Conservation (phyloP, 2,329 filamentous ascomycete genomes). For the Talaromyces albobiverticillius region DNA sequence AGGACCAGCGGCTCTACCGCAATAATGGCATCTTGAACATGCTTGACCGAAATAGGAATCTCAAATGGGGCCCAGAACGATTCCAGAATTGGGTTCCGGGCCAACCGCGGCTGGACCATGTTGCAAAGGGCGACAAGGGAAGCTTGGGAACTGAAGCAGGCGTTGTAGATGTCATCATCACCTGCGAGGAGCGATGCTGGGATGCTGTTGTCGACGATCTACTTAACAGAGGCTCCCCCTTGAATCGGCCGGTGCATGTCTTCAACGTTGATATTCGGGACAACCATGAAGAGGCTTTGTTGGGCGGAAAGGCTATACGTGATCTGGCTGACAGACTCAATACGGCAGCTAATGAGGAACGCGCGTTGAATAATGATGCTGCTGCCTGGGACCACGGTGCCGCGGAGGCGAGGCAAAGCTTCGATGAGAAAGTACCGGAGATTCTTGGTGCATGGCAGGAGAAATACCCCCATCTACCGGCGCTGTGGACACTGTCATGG, state of each 20-base stretch:
- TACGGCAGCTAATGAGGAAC: constrained; percentile 72
- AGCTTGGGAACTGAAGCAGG: constrained; percentile 80
- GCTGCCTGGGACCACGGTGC: constrained; percentile 67
- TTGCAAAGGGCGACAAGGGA: constrained; percentile 68
- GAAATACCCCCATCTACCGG: constrained; percentile 84
- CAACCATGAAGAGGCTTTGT: constrained; percentile 92
- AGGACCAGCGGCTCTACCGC: constrained; percentile 83
- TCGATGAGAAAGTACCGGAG: constrained; percentile 91
- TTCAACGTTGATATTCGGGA: constrained; percentile 99
- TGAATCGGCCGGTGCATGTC: constrained; percentile 93
- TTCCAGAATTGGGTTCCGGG: constrained; percentile 98
- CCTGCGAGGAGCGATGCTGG: constrained; percentile 97
- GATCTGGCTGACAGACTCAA: constrained; percentile 87
- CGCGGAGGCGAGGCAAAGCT: constrained; percentile 67
- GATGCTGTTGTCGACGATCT: constrained; percentile 95
- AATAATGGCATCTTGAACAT: constrained; percentile 94
- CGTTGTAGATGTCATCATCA: constrained; percentile 90
- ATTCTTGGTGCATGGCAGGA: constrained; percentile 93
- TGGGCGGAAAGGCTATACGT: constrained; percentile 87
- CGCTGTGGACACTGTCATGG: constrained; percentile 93
- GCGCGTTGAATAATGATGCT: constrained; percentile 64
- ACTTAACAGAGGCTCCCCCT: constrained; percentile 74
- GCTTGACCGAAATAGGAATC: constrained; percentile 83
- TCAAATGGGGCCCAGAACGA: constrained; percentile 94
- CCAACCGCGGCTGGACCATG: constrained; percentile 73